Conservation (phyloP, 257 asterid species). For the Lycium barbarum region DNA sequence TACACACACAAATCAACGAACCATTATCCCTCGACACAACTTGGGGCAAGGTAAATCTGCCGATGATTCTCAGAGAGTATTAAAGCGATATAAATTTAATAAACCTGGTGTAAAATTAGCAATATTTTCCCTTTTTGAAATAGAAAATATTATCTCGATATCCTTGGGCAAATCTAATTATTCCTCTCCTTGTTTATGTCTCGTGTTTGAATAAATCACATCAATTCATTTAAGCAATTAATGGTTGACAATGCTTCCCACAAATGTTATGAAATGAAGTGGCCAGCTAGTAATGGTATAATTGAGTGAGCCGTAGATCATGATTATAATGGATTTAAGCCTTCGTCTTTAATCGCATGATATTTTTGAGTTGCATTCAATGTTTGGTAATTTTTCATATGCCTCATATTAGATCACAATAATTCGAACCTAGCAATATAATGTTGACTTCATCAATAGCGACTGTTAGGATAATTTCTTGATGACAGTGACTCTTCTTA, state of each 20-base stretch:
- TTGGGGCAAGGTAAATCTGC: no score
- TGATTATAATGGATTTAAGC: neutral
- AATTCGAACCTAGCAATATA: neutral
- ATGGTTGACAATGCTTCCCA: neutral
- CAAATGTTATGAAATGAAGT: neutral
- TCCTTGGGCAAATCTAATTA: neutral
- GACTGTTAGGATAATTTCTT: neutral
- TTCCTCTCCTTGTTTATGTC: neutral
- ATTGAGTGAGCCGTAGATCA: constrained; percentile 15
- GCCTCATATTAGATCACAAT: neutral
- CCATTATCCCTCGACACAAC: no score
- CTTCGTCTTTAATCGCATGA: neutral
- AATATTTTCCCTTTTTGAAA: no score
- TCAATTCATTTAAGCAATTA: neutral
- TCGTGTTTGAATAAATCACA: neutral
- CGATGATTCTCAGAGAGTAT: no score
- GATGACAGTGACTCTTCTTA: neutral
- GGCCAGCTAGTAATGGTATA: neutral
- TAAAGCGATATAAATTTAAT: no score
- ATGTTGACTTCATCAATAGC: constrained; percentile 10
- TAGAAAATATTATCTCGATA: neutral
- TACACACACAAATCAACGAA: no score
- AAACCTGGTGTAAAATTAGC: no score
- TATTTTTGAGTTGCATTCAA: constrained; percentile 16
- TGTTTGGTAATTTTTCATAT: constrained; percentile 26